These are phyloP conservation scores for Cordyceps fumosorosea DNA, from an alignment of 2,329 filamentous ascomycete genomes.

Conservation along the genomic window DNA sequence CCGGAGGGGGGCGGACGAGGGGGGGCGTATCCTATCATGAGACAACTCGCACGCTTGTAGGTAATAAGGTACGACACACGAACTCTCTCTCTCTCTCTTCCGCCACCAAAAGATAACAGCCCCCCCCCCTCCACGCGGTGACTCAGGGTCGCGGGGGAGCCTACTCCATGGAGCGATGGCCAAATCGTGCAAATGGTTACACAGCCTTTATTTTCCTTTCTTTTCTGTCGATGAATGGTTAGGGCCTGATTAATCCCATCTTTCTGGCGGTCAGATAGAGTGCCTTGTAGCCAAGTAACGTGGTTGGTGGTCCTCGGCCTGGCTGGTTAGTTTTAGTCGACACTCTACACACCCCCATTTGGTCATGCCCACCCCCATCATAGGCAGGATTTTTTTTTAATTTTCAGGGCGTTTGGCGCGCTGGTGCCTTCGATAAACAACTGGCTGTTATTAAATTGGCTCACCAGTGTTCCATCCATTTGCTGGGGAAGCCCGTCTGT, in stretches of 20 bases:
- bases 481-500: too few relatives aligned
- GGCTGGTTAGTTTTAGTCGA: background rate
- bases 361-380: background rate
- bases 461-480: background rate
- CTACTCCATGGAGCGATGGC: background rate
- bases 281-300: too few relatives aligned
- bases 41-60: background rate
- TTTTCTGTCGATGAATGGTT: background rate
- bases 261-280: background rate
- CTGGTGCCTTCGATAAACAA: background rate
- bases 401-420: constrained; percentile 6
- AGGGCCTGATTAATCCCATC: background rate
- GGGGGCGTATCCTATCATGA: constrained; percentile 2
- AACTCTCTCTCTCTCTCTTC: background rate
- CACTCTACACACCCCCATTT: background rate
- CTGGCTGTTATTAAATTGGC: background rate
- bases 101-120: background rate
- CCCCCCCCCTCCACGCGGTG: background rate
- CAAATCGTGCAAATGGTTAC: background rate
- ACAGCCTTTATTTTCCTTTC: background rate
- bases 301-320: too few relatives aligned
- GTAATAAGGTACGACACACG: background rate
- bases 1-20: background rate
- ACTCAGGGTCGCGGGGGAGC: background rate
- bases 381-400: background rate